phyloP scores from a whole-genome alignment of 2,329 filamentous ascomycete genomes.

The Aureobasidium leucospermi region DNA sequence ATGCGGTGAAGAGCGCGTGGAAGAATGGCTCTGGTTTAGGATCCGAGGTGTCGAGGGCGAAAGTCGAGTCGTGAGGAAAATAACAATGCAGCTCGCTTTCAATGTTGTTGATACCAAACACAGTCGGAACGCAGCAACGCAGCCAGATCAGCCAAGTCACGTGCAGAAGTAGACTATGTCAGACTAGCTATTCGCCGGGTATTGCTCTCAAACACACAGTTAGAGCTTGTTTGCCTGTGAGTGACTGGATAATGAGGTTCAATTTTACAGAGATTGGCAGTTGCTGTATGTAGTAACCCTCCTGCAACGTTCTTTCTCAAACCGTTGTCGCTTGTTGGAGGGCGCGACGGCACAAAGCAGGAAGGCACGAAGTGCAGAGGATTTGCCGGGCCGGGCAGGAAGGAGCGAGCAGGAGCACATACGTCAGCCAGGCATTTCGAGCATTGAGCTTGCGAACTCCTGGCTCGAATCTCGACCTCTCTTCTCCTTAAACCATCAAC shows the following conservation, averaged over 20 bases:
- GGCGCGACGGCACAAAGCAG: background rate
- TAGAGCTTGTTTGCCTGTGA: background rate
- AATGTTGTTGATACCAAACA: background rate
- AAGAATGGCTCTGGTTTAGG: background rate
- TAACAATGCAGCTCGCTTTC: background rate
- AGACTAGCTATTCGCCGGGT: background rate
- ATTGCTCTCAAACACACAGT: background rate
- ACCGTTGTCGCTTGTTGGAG: constrained; percentile 6
- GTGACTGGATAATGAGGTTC: background rate
- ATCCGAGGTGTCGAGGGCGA: background rate
- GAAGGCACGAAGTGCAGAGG: background rate
- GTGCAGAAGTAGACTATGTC: background rate
- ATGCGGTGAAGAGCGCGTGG: background rate
- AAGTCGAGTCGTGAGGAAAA: constrained; percentile 6
- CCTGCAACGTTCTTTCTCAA: constrained; percentile 3
- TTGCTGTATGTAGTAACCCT: background rate
- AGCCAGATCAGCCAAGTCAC: background rate
- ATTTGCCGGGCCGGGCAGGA: constrained; percentile 2
- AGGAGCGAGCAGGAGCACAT: background rate
- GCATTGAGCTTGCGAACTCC: background rate
- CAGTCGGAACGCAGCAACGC: too few relatives aligned
- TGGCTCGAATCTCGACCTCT: background rate
- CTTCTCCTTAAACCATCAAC: background rate
- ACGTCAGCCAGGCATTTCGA: background rate
- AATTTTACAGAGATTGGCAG: constrained; percentile 9